Evolutionary conservation across 148 eudicot genomes (phyloP).

Genomic region (Fallopia convolvulus): DNA sequence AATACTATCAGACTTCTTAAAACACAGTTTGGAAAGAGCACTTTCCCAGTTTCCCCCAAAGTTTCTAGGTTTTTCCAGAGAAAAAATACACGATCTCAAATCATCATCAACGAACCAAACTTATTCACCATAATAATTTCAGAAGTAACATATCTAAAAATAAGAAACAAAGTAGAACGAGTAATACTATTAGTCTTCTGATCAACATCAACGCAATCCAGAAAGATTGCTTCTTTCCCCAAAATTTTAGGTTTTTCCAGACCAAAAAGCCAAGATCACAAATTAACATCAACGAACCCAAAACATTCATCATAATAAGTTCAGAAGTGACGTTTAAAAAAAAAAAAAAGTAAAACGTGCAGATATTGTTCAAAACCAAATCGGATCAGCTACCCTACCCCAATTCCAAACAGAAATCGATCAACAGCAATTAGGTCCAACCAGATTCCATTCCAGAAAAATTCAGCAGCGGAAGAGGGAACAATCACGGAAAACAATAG

Average conservation of each 20-base stretch:
- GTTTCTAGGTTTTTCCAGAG: not conserved
- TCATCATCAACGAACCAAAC: not conserved
- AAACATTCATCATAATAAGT: not conserved
- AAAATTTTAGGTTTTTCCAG: not conserved
- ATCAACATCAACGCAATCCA: not conserved
- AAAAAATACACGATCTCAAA: not conserved
- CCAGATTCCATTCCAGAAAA: not conserved
- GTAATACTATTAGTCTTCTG: not conserved
- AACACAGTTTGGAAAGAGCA: not conserved
- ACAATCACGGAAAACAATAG: not conserved
- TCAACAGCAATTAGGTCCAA: not conserved
- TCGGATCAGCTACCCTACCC: not conserved
- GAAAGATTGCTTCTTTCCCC: not conserved
- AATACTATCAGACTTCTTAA: not conserved
- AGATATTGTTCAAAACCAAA: not conserved
- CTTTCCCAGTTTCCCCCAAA: not conserved
- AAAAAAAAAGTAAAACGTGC: not conserved
- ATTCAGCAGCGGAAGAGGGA: not conserved
- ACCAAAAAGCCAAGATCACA: not conserved
- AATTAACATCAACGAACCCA: not conserved
- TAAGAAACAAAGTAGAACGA: not conserved
- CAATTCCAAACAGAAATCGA: not conserved
- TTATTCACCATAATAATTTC: not conserved
- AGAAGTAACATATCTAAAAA: not conserved
- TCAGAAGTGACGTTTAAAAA: not conserved